Conservation (phyloP, 306 rosid species). For the Medicago lupulina region DNA sequence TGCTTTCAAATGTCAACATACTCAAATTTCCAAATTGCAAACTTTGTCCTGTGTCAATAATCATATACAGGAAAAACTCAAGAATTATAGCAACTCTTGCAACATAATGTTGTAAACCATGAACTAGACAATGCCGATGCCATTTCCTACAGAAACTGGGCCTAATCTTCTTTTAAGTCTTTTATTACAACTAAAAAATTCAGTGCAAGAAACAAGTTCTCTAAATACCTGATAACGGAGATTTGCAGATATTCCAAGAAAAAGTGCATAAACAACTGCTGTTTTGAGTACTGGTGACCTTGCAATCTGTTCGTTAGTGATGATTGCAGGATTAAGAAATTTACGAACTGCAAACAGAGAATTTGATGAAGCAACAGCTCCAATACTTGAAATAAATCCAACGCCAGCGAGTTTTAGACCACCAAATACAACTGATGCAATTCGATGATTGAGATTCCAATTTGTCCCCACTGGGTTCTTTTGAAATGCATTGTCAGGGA, state of each 20-base stretch:
- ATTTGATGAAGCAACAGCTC: slow-evolving; percentile 86
- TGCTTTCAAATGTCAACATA: slow-evolving; percentile 17
- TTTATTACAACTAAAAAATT: slow-evolving; percentile 15
- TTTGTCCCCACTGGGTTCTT: slow-evolving; percentile 80
- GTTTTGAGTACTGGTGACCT: slow-evolving; percentile 90
- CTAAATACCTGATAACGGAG: slow-evolving; percentile 89
- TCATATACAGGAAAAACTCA: slow-evolving; percentile 22
- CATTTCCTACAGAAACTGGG: slow-evolving; percentile 42
- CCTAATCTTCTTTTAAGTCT: slow-evolving; percentile 20
- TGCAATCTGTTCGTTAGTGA: slow-evolving; percentile 51
- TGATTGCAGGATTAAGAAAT: slow-evolving; percentile 65
- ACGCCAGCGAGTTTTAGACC: slow-evolving; percentile 88
- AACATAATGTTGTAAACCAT: not conserved
- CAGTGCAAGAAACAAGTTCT: slow-evolving; percentile 33
- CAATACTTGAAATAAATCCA: slow-evolving; percentile 93
- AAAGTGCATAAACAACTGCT: slow-evolving; percentile 65
- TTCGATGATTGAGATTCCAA: slow-evolving; percentile 82
- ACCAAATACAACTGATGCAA: slow-evolving; percentile 88
- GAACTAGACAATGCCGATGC: slow-evolving; percentile 13
- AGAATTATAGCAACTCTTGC: slow-evolving; percentile 8
- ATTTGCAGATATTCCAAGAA: slow-evolving; percentile 89
- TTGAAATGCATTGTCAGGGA: slow-evolving; percentile 98
- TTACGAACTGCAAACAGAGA: slow-evolving; percentile 61
- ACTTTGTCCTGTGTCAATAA: slow-evolving; percentile 6
- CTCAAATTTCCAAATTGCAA: slow-evolving; percentile 16